Evolutionary conservation across 1,284 basidiomycete species (phyloP), one percentile per base, ranked within the genome.

Genomic region (Tilletia caries): DNA sequence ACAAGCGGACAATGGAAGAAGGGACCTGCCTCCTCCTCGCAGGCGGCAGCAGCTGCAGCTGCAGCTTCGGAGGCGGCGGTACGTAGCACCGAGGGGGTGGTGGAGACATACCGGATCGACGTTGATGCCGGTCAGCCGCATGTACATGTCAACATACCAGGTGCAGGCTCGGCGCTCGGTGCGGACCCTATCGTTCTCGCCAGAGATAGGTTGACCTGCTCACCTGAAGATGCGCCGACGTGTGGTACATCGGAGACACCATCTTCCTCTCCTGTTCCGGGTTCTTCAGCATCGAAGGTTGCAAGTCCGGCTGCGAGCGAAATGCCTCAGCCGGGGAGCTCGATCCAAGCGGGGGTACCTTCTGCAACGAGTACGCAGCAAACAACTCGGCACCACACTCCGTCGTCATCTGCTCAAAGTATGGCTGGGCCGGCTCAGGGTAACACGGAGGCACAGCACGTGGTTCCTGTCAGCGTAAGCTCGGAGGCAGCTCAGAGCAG

Each of bases 101-200:
- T 29, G 29, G 58, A 62, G 58, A 62, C 58, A 29, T 62, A 62
- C 58, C 29, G 58, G 6, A 62, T 62, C 29, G 58, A 62, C 33
- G 58, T 62, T 13, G 32, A 62, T 37, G 58, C 58, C 4, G 58
- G 58, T 29, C 58, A 62, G 58, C 58, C 58, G 58, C 58, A 62
- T 29, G 32, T 62, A 10, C 58, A 62, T 62, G 58, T 62, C 58
- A 62, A 62, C 18, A 62, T 62, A 20, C 58, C 58, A 3, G 58
- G 58, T 18, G 58, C 58, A 4, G 58, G 58, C 29, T 62, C 58
- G 29, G 58, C 58, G 20, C 32, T 34, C 12, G 58, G 58, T 29
- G 58, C 58, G 32, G 58, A 62, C 34, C 58, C 58, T 33, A 29
- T 62, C 1, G 58, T 62, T 12, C 13, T 62, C 29, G 29, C 10